Evolutionary conservation across 345 rosid species (phyloP), one percentile per base, ranked within the genome.

Genomic region (Conringia planisiliqua): DNA sequence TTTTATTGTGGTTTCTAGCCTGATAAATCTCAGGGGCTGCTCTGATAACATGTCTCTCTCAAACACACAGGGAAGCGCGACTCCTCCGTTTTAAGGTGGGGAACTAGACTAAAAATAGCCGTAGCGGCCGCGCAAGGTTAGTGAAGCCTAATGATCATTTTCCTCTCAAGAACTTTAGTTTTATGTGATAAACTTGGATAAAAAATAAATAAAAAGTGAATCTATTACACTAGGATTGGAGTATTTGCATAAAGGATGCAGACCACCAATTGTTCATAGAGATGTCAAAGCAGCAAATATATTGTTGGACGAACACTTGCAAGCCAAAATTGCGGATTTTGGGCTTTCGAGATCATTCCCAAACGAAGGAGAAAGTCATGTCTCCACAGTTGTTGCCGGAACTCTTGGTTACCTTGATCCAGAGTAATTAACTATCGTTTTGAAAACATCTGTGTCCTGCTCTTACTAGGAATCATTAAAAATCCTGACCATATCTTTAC

Each of bases 241-340:
- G 7, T 55, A 55, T 55, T 55, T 55, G 38, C 17, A 55, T 55
- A 55, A 55, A 55, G 61, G 61, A 55, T 55, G 61, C 7, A 55
- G 18, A 30, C 61, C 61, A 29, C 38, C 61, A 55, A 55, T 55
- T 55, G 38, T 55, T 55, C 61, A 30, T 55, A 55, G 39, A 29
- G 61, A 55, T 61, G 73, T 83, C n/a, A 83, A 83, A 62, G 38
- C 79, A 12, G 33, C 83, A 29, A 83, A 83, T 68, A 83, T 83
- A 57, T 59, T 83, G 27, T 57, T 83, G 52, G 62, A 73, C 12
- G 70, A 76, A 7, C 62, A 72, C 42, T 59, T 81, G 40, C 84
- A 80, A 48, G 84, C 86, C 4, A 83, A 81, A 52, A 65, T 83
- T 6, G 76, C 81, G 0, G 83, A 83, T 30, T 83, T 83, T 47